Percentiles rank a stretch among this genome's conserved stretches.
Evolutionary conservation across 73 alveolate genomes (phyloP).

Genomic region (Durusdinium trenchii): DNA sequence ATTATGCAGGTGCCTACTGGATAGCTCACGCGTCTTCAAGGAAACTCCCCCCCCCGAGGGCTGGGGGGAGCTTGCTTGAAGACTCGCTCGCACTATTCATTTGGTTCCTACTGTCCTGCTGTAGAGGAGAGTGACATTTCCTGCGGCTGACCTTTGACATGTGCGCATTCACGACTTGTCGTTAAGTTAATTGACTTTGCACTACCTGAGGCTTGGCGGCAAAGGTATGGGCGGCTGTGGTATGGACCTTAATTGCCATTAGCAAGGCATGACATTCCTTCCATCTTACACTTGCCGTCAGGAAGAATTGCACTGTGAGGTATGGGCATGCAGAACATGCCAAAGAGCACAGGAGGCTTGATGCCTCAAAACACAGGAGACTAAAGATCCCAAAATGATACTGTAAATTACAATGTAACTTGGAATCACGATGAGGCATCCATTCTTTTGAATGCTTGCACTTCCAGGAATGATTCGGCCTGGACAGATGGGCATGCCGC

Average conservation of each 20-base stretch:
- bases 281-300: background rate
- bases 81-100: too few relatives aligned
- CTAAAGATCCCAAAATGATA: background rate
- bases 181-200: too few relatives aligned
- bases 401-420: background rate
- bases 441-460: background rate
- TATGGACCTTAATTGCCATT: background rate
- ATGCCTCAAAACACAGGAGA: slow-evolving; percentile 71
- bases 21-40: too few relatives aligned
- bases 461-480: slow-evolving; percentile 60
- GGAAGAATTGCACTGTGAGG: slow-evolving; percentile 10
- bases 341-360: slow-evolving; percentile 84
- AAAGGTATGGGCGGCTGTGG: slow-evolving; percentile 95
- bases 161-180: too few relatives aligned
- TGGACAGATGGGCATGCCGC: slow-evolving; percentile 82
- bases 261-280: background rate
- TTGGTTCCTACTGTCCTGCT: too few relatives aligned
- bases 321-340: slow-evolving; percentile 90
- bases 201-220: slow-evolving; percentile 69
- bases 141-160: too few relatives aligned
- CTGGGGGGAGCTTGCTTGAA: too few relatives aligned
- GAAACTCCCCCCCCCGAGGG: too few relatives aligned
- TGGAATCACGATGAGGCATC: background rate
- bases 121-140: too few relatives aligned
- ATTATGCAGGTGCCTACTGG: too few relatives aligned